Percentiles rank a stretch among this genome's conserved stretches.
These are phyloP conservation scores for Calocybe gangraenosa DNA, from an alignment of 768 basidiomycete genomes.

Conservation along the genomic window DNA sequence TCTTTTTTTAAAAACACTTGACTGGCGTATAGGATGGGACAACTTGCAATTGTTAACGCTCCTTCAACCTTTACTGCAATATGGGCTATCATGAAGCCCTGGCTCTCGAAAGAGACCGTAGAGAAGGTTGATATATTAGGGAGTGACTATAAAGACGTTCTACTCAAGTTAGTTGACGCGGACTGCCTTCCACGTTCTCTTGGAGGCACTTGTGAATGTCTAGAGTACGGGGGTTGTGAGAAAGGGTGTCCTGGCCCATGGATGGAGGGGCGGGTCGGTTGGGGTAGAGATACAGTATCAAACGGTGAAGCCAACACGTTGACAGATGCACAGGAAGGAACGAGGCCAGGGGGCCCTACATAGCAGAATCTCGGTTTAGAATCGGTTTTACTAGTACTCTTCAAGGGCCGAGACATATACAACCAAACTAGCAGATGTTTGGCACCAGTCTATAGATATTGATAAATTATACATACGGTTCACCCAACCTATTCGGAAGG, in stretches of 20 bases:
- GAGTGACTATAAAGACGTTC: slow-evolving; percentile 48
- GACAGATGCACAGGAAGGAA: neutral
- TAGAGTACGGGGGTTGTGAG: slow-evolving; percentile 50
- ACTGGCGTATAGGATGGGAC: slow-evolving; percentile 54
- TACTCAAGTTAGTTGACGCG: slow-evolving; percentile 57
- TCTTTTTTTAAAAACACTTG: neutral
- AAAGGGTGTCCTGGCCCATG: slow-evolving; percentile 67
- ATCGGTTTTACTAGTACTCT: no score
- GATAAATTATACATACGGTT: no score
- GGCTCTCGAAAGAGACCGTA: slow-evolving; percentile 70
- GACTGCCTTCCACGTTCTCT: slow-evolving; percentile 58
- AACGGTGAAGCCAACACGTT: neutral
- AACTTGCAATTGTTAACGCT: slow-evolving; percentile 67
- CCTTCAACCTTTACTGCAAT: slow-evolving; percentile 70
- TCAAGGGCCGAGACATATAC: no score
- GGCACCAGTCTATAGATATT: no score
- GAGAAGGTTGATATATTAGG: slow-evolving; percentile 68
- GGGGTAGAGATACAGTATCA: slow-evolving; percentile 32
- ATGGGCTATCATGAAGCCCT: slow-evolving; percentile 65
- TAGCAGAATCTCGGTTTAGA: no score
- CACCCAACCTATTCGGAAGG: no score
- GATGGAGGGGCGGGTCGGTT: slow-evolving; percentile 55
- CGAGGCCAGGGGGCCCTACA: no score
- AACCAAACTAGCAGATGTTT: no score
- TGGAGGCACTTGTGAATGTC: slow-evolving; percentile 67